Percentiles rank a stretch among this genome's conserved stretches.
These are phyloP conservation scores for Immersiporthe knoxdaviesiana DNA, from an alignment of 2,329 filamentous ascomycete genomes.

Conservation along the genomic window DNA sequence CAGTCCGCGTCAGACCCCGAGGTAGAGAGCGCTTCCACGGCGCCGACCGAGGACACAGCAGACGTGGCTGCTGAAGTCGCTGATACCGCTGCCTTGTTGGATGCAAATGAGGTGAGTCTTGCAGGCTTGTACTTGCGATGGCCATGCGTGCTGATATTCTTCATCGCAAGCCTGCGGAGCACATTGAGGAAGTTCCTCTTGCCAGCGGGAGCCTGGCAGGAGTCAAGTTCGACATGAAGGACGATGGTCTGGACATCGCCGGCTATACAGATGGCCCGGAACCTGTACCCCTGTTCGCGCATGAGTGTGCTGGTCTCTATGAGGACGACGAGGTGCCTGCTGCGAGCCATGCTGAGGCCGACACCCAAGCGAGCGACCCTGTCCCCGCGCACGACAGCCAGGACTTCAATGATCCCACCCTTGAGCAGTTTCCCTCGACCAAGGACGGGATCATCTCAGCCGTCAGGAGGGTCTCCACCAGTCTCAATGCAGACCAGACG, in stretches of 20 bases:
- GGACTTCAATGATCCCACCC: conserved; percentile 51
- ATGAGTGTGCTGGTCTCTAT: conserved; percentile 51
- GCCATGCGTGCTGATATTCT: neutral
- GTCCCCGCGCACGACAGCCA: conserved; percentile 34
- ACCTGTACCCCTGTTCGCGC: conserved; percentile 22
- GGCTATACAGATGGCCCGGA: conserved; percentile 22
- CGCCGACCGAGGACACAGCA: conserved; percentile 39
- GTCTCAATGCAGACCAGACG: conserved; percentile 45
- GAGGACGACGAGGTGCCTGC: conserved; percentile 38
- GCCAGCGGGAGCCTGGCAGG: conserved; percentile 12
- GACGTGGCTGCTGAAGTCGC: conserved; percentile 50
- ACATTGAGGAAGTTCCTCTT: neutral
- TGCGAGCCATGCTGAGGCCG: conserved; percentile 37
- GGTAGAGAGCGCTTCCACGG: neutral
- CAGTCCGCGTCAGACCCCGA: neutral
- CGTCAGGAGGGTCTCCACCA: conserved; percentile 50
- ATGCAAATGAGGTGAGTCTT: conserved; percentile 19
- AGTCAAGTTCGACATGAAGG: conserved; percentile 20
- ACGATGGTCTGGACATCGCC: conserved; percentile 24
- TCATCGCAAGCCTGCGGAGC: conserved; percentile 2
- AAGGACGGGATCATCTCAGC: conserved; percentile 49
- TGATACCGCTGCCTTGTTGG: conserved; percentile 42
- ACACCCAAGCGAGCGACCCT: conserved; percentile 11
- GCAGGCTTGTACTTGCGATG: neutral
- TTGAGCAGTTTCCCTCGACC: conserved; percentile 53